Percentiles rank a stretch among this genome's conserved stretches.
These are phyloP conservation scores for Sordariomycetes sp. DNA, from an alignment of 2,329 filamentous ascomycete genomes.

Conservation along the genomic window DNA sequence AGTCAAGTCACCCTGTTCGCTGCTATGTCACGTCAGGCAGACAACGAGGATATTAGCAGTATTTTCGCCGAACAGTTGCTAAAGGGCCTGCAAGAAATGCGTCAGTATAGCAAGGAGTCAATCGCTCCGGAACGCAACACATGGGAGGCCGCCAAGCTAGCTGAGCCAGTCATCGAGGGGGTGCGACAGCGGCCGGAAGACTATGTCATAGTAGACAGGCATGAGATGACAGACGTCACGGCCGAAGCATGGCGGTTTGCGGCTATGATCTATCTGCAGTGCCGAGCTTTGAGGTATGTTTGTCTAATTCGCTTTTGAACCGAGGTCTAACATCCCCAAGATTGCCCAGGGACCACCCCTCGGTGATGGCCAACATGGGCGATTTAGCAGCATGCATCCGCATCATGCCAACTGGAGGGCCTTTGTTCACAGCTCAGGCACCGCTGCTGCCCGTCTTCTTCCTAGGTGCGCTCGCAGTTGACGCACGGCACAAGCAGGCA, in stretches of 20 bases:
- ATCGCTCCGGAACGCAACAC: background rate
- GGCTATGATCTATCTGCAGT: constrained; percentile 27
- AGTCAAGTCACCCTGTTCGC: constrained; percentile 26
- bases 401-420: constrained; percentile 30
- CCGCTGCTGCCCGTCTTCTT: constrained; percentile 31
- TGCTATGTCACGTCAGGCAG: too few species aligned
- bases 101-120: constrained; percentile 24
- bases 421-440: constrained; percentile 29
- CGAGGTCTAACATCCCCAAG: constrained; percentile 12
- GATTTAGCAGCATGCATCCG: constrained; percentile 26
- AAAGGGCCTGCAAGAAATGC: constrained; percentile 15
- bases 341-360: constrained; percentile 24
- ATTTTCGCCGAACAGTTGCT: too few species aligned
- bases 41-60: too few species aligned
- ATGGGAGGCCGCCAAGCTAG: constrained; percentile 10
- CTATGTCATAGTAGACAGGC: constrained; percentile 15
- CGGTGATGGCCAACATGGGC: constrained; percentile 19
- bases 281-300: constrained; percentile 24
- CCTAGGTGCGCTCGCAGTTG: constrained; percentile 24
- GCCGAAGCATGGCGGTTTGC: constrained; percentile 31
- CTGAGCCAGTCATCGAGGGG: constrained; percentile 15
- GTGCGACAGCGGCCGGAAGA: constrained; percentile 13
- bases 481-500: constrained; percentile 14
- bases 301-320: background rate
- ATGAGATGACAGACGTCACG: constrained; percentile 28